phyloP scores from a whole-genome alignment of 169 alveolate species.

The Toxoplasma gondii region DNA sequence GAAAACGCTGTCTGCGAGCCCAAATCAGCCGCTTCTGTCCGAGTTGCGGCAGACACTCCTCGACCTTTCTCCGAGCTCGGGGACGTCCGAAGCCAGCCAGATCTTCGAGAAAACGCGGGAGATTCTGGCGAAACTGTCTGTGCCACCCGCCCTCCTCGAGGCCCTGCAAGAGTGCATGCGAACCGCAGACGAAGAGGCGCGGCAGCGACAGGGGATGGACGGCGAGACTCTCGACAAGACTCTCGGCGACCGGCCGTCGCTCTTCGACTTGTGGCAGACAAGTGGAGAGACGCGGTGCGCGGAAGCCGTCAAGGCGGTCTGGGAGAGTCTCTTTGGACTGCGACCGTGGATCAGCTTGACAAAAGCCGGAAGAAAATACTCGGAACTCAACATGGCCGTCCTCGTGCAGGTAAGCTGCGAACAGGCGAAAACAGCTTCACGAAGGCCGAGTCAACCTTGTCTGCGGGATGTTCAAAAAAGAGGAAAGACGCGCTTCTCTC shows the following conservation, averaged over 20 bases:
- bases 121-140: constrained; percentile 47
- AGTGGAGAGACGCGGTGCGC: constrained; percentile 62
- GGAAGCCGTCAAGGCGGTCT: constrained; percentile 65
- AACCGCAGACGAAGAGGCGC: constrained; percentile 20
- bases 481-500: too few species aligned
- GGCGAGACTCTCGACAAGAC: background rate
- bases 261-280: constrained; percentile 68
- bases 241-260: constrained; percentile 50
- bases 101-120: constrained; percentile 68
- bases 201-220: background rate
- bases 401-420: constrained; percentile 60
- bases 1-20: constrained; percentile 68
- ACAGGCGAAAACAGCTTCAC: background rate
- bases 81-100: constrained; percentile 69
- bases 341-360: constrained; percentile 74
- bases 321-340: constrained; percentile 72
- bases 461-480: too few species aligned
- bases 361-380: constrained; percentile 71
- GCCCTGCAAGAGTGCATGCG: constrained; percentile 24
- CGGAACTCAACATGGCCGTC: constrained; percentile 77
- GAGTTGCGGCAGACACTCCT: constrained; percentile 54
- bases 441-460: background rate
- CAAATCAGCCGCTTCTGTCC: constrained; percentile 64
- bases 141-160: constrained; percentile 64
- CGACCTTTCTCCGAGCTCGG: constrained; percentile 65